A percentile compares a stretch with the other conserved stretches of the same genome.
These are phyloP conservation scores for Rhodotorula kratochvilovae DNA, from an alignment of 768 basidiomycete species.

Conservation along the genomic window DNA sequence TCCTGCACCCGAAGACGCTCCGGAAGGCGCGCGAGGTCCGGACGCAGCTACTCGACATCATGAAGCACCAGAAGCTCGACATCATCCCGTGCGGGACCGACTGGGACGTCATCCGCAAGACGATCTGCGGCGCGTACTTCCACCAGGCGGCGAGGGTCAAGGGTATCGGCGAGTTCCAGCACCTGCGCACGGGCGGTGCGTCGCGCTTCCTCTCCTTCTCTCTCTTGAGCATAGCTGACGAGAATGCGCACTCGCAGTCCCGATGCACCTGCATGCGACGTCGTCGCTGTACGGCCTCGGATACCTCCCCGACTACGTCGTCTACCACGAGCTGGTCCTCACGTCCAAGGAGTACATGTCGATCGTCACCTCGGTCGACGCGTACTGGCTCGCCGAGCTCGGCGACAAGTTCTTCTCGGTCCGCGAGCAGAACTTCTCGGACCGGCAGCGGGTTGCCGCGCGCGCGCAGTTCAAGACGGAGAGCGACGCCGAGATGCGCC, in stretches of 20 bases:
- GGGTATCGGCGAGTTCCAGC: conserved; percentile 98
- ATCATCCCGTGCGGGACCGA: conserved; percentile 86
- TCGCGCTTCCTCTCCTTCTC: neutral
- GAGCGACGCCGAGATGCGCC: conserved; percentile 38
- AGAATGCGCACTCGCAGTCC: conserved; percentile 51
- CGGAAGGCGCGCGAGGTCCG: conserved; percentile 94
- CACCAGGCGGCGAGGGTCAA: conserved; percentile 97
- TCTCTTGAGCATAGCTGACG: neutral
- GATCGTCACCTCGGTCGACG: conserved; percentile 94
- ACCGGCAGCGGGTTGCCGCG: conserved; percentile 55
- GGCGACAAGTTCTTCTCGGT: conserved; percentile 51
- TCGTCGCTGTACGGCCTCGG: conserved; percentile 94
- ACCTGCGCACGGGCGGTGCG: conserved; percentile 72
- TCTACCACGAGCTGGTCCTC: conserved; percentile 70
- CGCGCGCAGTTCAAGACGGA: conserved; percentile 31
- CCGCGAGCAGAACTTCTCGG: conserved; percentile 96
- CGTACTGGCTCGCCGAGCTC: conserved; percentile 85
- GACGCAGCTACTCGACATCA: conserved; percentile 93
- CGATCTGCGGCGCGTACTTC: conserved; percentile 96
- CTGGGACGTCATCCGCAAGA: conserved; percentile 87
- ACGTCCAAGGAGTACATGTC: conserved; percentile 73
- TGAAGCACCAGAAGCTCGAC: conserved; percentile 98
- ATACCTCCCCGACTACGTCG: conserved; percentile 77
- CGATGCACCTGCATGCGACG: conserved; percentile 93
- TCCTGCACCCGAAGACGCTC: conserved; percentile 90